Percentiles rank a stretch among this genome's conserved stretches.
Evolutionary conservation across 108 stramenopile species (phyloP).

Genomic region (Chaetoceros muelleri): DNA sequence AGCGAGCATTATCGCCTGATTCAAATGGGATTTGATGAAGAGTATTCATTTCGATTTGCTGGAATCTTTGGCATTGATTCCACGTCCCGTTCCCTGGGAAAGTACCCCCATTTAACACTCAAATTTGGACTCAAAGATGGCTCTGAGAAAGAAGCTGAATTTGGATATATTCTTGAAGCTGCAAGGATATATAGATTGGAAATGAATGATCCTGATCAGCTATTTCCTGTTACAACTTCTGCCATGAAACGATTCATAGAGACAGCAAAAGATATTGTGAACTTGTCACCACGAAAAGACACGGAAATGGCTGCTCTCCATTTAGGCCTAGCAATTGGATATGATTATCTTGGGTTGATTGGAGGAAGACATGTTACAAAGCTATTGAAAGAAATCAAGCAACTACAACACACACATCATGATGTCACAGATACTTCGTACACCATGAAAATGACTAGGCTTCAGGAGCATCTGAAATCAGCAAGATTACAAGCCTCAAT

Average conservation of each 20-base stretch:
- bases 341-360: not conserved
- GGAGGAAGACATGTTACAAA: not conserved
- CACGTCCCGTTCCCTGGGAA: not conserved
- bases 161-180: not conserved
- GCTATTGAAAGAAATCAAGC: not conserved
- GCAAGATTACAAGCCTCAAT: not conserved
- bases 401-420: not conserved
- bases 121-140: not conserved
- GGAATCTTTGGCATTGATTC: not conserved
- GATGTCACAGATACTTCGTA: not conserved
- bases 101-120: not conserved
- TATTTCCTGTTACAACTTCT: not conserved
- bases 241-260: not conserved
- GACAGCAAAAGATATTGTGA: not conserved
- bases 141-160: not conserved
- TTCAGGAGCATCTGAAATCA: too few species aligned
- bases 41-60: not conserved
- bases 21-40: not conserved
- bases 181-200: not conserved
- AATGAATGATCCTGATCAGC: not conserved
- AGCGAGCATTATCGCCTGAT: not conserved
- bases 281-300: not conserved
- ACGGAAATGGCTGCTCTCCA: not conserved
- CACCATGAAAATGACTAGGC: not conserved
- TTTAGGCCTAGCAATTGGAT: not conserved